phyloP scores from a whole-genome alignment of 805 yeast genomes.

The Yarrowia yakushimensis region DNA sequence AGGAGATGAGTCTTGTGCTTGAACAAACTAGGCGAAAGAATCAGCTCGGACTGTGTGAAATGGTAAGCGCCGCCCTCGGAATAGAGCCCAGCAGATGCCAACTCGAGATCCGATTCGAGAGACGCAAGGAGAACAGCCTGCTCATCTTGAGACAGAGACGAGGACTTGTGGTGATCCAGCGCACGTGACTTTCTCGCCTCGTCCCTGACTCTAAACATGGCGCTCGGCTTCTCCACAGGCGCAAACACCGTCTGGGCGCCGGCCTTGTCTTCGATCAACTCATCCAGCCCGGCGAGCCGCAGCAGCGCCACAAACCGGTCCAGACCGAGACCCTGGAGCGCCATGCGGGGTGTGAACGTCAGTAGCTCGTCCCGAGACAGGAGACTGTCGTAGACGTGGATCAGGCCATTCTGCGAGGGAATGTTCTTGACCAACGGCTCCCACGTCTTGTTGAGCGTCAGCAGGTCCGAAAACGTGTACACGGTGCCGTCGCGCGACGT shows the following conservation, averaged over 20 bases:
- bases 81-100: constrained; percentile 29
- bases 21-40: neutral
- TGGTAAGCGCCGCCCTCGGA: constrained; percentile 9
- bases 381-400: constrained; percentile 46
- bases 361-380: constrained; percentile 33
- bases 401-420: constrained; percentile 47
- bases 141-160: neutral
- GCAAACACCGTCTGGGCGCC: constrained; percentile 61
- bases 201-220: too few relatives aligned
- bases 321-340: constrained; percentile 56
- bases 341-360: constrained; percentile 52
- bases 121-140: neutral
- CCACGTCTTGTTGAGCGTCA: constrained; percentile 40
- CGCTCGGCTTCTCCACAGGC: constrained; percentile 32
- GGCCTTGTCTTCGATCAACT: constrained; percentile 52
- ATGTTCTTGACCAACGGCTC: constrained; percentile 42
- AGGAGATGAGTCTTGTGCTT: constrained; percentile 55
- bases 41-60: neutral
- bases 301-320: constrained; percentile 67
- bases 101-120: neutral
- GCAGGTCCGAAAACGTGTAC: constrained; percentile 37
- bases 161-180: neutral
- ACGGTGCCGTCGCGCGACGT: constrained; percentile 31
- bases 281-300: constrained; percentile 52
- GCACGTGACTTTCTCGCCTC: too few relatives aligned